These are phyloP conservation scores for Zygnema circumcarinatum DNA, from an alignment of 139 green algal species.

Conservation along the genomic window DNA sequence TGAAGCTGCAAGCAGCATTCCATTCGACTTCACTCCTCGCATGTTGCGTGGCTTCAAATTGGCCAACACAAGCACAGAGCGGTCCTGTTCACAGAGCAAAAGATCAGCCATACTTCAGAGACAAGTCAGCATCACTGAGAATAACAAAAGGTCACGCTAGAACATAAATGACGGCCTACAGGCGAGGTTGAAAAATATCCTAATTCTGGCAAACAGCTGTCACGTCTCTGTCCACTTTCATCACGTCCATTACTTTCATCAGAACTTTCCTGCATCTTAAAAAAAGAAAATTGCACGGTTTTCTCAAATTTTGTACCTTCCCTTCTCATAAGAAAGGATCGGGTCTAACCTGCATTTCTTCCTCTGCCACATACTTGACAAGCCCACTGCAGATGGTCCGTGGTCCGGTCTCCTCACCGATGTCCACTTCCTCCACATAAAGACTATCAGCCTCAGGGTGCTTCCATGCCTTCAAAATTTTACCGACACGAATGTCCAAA, in stretches of 20 bases:
- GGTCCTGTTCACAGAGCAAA: slow-evolving; percentile 68
- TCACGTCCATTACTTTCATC: no score
- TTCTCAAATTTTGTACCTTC: no score
- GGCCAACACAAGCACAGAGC: slow-evolving; percentile 82
- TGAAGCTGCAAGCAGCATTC: slow-evolving; percentile 84
- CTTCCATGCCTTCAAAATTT: slow-evolving; percentile 50
- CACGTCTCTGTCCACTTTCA: no score
- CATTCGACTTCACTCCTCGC: slow-evolving; percentile 76
- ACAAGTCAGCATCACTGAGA: neutral
- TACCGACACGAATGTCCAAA: slow-evolving; percentile 54
- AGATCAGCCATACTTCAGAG: neutral
- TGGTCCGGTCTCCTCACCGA: slow-evolving; percentile 78
- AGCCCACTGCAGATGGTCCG: slow-evolving; percentile 85
- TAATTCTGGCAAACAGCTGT: no score
- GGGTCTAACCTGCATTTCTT: slow-evolving; percentile 72
- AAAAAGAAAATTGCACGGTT: no score
- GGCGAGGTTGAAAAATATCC: no score
- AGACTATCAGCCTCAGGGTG: slow-evolving; percentile 65
- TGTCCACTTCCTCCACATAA: slow-evolving; percentile 87
- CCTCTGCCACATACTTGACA: slow-evolving; percentile 78
- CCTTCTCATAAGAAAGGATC: no score
- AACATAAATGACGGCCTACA: no score
- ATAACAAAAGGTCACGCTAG: neutral
- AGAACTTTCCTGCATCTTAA: no score
- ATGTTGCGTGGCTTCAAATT: slow-evolving; percentile 85